A percentile compares a stretch with the other conserved stretches of the same genome.
Evolutionary conservation across 1,284 basidiomycete species (phyloP).

Genomic region (Ganoderma multipileum): DNA sequence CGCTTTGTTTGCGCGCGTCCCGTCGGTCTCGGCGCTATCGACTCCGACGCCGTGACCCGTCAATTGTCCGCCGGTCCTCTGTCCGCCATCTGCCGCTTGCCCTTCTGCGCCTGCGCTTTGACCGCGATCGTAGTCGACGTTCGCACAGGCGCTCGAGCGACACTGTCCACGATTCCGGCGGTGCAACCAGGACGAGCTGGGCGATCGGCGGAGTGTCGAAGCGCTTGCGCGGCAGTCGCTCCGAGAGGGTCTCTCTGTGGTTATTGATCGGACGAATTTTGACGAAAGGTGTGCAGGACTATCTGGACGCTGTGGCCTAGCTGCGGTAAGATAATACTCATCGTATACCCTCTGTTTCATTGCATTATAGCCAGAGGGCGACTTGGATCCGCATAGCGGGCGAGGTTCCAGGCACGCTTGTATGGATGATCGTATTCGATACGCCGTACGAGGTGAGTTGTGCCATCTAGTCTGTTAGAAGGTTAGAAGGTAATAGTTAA

Average conservation of each 20-base stretch:
- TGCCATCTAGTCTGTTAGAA: neutral
- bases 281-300: conserved; percentile 58
- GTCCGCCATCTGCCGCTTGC: neutral
- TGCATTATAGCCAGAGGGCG: conserved; percentile 59
- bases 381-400: conserved; percentile 75
- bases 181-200: conserved; percentile 76
- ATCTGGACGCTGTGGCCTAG: neutral
- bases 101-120: neutral
- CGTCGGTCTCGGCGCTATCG: neutral
- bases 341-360: neutral
- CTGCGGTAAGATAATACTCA: neutral
- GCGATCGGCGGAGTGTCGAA: conserved; percentile 64
- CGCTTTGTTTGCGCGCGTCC: neutral
- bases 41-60: no score
- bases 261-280: conserved; percentile 78
- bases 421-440: conserved; percentile 77
- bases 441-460: conserved; percentile 74
- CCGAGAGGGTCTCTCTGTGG: conserved; percentile 63
- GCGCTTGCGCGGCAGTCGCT: conserved; percentile 57
- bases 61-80: neutral
- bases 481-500: no score
- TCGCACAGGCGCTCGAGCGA: conserved; percentile 66
- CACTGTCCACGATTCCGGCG: conserved; percentile 64
- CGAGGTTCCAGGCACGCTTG: conserved; percentile 61
- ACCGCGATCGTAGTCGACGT: conserved; percentile 59